Evolutionary conservation across 805 yeast species (phyloP), one percentile per base, ranked within the genome.

Genomic region (Kazachstania psychrophila): DNA sequence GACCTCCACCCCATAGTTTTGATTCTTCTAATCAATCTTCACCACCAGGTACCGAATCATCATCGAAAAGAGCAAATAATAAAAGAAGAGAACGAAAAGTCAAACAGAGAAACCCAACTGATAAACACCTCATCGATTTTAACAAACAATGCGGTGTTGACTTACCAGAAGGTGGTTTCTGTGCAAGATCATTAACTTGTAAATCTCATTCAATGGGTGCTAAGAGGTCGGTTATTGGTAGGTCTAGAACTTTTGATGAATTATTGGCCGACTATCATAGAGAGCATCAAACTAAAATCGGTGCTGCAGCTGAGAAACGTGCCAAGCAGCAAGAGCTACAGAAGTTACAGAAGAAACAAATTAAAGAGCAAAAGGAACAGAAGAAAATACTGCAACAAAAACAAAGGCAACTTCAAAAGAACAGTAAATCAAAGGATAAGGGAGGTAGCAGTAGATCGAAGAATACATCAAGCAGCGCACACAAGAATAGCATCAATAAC

Each of bases 131-230:
- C n/a, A 56, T 87, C 17, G 94, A 87, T 58, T 94, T 87, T 33
- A 94, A 87, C 53, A 75, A 75, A 46, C 97, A 92, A 61, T 92
- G 98, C 68, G 98, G 98, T 59, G 97, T 92, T 10, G 82, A 85
- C 6, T 64, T 92, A 42, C 87, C 95, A 0, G 82, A 80, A 46
- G 97, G 96, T n/a, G 95, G 94, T 0, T 80, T 77, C 48, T 92
- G 98, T 68, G 96, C 96, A 4, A 71, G 98, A 34, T 87, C 96
- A 0, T 67, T 92, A 42, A 92, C 98, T 0, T 92, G 98, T 69
- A 92, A 92, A 56, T 87, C 96, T 0, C 98, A 92, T 61, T 85
- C 97, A 1, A 88, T 92, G 96, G 96, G 96, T 23, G 95, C 96
- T 19, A 92, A 92, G 52, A 73, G 98, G 49, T 88, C 95, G 1